These are phyloP conservation scores for Entomortierella lignicola DNA, from an alignment of 192 early-diverging fungal species.

Conservation along the genomic window DNA sequence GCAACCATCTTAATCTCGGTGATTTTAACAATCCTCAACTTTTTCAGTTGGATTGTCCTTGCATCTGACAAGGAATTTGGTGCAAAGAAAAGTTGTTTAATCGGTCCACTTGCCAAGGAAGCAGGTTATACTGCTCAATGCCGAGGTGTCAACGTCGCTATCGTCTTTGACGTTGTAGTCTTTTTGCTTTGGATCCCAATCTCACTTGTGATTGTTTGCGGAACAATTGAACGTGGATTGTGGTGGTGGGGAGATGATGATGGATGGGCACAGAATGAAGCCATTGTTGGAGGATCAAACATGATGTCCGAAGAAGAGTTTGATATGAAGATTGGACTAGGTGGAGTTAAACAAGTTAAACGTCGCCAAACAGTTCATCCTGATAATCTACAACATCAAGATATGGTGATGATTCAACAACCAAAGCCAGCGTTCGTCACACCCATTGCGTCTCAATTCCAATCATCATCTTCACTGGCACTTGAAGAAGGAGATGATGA, in stretches of 20 bases:
- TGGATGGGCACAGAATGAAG: conserved; percentile 33
- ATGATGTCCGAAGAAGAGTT: conserved; percentile 56
- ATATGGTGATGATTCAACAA: conserved; percentile 39
- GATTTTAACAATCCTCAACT: conserved; percentile 45
- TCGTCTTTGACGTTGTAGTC: conserved; percentile 26
- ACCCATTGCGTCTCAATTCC: conserved; percentile 51
- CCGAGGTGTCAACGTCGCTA: conserved; percentile 39
- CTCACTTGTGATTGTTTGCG: conserved; percentile 49
- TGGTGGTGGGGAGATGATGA: conserved; percentile 57
- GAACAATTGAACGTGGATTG: conserved; percentile 47
- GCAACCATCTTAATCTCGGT: conserved; percentile 45
- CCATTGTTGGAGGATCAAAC: conserved; percentile 33
- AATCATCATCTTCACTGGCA: neutral
- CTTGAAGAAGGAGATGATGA: conserved; percentile 17
- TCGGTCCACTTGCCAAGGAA: conserved; percentile 2
- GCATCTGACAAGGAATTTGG: conserved; percentile 22
- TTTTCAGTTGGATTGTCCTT: conserved; percentile 48
- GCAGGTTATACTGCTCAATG: conserved; percentile 30
- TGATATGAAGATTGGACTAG: conserved; percentile 48
- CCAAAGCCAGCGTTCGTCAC: conserved; percentile 51
- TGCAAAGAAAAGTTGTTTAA: conserved; percentile 21
- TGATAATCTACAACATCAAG: conserved; percentile 6
- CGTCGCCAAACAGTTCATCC: conserved; percentile 46
- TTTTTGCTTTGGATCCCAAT: conserved; percentile 53
- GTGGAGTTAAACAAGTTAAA: conserved; percentile 29